phyloP scores from a whole-genome alignment of 2,329 filamentous ascomycete genomes.

The Sphaerulina musiva region DNA sequence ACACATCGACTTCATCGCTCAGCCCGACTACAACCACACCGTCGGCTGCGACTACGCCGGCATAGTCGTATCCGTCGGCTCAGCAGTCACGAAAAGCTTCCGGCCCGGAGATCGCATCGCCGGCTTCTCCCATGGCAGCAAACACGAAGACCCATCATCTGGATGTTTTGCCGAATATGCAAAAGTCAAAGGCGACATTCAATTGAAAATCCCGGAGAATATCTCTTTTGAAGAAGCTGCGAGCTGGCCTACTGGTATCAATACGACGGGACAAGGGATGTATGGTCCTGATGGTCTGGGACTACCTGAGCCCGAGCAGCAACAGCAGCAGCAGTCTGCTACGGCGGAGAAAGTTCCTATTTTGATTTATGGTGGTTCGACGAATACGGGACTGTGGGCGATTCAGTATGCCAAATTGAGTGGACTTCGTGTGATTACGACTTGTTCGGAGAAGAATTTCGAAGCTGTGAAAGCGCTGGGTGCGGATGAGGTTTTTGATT shows the following conservation, averaged over 20 bases:
- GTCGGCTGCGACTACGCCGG: conserved; percentile 51
- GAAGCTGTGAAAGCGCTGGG: conserved; percentile 41
- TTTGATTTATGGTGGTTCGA: conserved; percentile 35
- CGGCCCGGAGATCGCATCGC: conserved; percentile 46
- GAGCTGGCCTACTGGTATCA: conserved; percentile 47
- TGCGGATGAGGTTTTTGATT: conserved; percentile 45
- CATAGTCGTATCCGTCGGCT: conserved; percentile 46
- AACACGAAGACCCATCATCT: conserved; percentile 24
- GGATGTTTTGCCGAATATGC: conserved; percentile 51
- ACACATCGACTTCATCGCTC: conserved; percentile 34
- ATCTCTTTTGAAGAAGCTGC: conserved; percentile 48
- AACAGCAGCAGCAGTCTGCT: neutral
- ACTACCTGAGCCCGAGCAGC: conserved; percentile 6
- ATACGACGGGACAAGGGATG: conserved; percentile 45
- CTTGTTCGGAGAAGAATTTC: conserved; percentile 43
- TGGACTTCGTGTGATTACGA: conserved; percentile 36
- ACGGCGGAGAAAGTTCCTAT: neutral
- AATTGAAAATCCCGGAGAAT: conserved; percentile 42
- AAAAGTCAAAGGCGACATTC: conserved; percentile 45
- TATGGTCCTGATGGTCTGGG: conserved; percentile 29
- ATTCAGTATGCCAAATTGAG: conserved; percentile 45
- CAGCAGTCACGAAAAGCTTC: conserved; percentile 40
- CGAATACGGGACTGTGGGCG: conserved; percentile 45
- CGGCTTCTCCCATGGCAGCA: conserved; percentile 44
- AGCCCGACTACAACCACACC: conserved; percentile 34